Conservation (phyloP, 108 stramenopile genomes). For the Cyclotella atomus region DNA sequence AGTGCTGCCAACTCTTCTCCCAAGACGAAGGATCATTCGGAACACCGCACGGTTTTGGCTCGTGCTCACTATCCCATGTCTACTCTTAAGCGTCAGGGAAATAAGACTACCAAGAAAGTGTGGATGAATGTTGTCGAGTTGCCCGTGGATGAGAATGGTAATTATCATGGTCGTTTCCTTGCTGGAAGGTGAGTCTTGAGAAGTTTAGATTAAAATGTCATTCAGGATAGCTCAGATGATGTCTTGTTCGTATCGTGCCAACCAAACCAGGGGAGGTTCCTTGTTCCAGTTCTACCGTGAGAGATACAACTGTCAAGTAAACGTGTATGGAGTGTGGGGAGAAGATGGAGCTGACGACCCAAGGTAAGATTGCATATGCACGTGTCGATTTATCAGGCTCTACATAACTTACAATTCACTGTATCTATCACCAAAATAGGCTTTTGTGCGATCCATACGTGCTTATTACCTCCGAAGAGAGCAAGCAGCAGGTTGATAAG, state of each 20-base stretch:
- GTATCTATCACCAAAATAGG: no score
- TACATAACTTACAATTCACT: not conserved
- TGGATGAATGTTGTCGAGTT: slow-evolving; percentile 53
- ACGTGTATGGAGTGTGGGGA: slow-evolving; percentile 47
- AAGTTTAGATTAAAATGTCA: no score
- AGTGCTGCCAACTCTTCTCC: slow-evolving; percentile 36
- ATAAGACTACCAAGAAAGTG: slow-evolving; percentile 33
- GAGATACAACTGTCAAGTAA: slow-evolving; percentile 40
- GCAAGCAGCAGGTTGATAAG: slow-evolving; percentile 17
- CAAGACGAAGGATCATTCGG: slow-evolving; percentile 43
- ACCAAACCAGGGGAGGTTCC: slow-evolving; percentile 9
- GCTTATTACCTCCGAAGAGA: slow-evolving; percentile 9
- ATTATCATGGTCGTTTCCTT: slow-evolving; percentile 42
- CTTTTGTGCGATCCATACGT: slow-evolving; percentile 13
- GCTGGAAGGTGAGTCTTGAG: slow-evolving; percentile 25
- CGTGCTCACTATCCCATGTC: slow-evolving; percentile 38
- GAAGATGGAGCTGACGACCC: slow-evolving; percentile 18
- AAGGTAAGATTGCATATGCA: not conserved
- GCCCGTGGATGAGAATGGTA: slow-evolving; percentile 29
- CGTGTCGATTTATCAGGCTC: not conserved
- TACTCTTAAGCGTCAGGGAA: slow-evolving; percentile 2
- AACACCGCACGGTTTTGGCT: slow-evolving; percentile 37
- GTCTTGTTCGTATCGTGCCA: no score
- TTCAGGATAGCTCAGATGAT: no score
- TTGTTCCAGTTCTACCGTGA: slow-evolving; percentile 35